Percentiles rank a stretch among this genome's conserved stretches.
These are phyloP conservation scores for Stentor roeselii DNA, from an alignment of 73 alveolate genomes.

Conservation along the genomic window DNA sequence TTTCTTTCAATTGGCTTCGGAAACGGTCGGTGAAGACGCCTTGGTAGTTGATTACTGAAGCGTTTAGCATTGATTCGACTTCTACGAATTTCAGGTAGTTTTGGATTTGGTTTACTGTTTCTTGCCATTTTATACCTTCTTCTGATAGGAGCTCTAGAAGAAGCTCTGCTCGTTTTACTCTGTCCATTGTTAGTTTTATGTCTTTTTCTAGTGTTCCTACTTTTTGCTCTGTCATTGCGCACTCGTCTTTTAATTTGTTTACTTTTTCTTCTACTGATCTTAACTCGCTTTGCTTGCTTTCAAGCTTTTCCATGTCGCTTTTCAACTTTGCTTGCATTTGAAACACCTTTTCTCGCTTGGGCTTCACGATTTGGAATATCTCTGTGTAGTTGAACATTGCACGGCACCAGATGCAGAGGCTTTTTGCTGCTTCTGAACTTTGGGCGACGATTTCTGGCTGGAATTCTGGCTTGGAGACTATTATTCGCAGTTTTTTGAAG, in stretches of 20 bases:
- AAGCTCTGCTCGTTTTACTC: conserved; percentile 90
- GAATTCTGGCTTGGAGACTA: conserved; percentile 57
- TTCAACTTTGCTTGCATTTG: conserved; percentile 67
- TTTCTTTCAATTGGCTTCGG: conserved; percentile 67
- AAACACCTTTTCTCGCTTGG: conserved; percentile 82
- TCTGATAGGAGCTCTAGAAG: conserved; percentile 78
- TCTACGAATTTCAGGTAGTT: conserved; percentile 65
- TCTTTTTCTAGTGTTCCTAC: conserved; percentile 75
- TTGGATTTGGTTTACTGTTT: conserved; percentile 71
- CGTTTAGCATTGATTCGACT: conserved; percentile 93
- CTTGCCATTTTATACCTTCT: conserved; percentile 96
- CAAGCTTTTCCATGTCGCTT: conserved; percentile 70
- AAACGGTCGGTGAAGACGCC: conserved; percentile 94
- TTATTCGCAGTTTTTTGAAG: conserved; percentile 44
- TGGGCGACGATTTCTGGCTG: conserved; percentile 68
- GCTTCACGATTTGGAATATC: conserved; percentile 83
- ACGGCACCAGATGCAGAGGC: conserved; percentile 86
- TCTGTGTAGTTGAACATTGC: conserved; percentile 86
- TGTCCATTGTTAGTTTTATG: conserved; percentile 69
- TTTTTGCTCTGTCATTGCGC: conserved; percentile 69
- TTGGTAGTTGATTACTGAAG: conserved; percentile 84
- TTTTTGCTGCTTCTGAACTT: conserved; percentile 64
- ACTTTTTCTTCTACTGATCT: conserved; percentile 70
- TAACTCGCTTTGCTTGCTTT: conserved; percentile 83
- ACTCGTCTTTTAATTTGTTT: conserved; percentile 71